Conservation (phyloP, 371 early-diverging fungal genomes). For the Umbelopsis sp. region DNA sequence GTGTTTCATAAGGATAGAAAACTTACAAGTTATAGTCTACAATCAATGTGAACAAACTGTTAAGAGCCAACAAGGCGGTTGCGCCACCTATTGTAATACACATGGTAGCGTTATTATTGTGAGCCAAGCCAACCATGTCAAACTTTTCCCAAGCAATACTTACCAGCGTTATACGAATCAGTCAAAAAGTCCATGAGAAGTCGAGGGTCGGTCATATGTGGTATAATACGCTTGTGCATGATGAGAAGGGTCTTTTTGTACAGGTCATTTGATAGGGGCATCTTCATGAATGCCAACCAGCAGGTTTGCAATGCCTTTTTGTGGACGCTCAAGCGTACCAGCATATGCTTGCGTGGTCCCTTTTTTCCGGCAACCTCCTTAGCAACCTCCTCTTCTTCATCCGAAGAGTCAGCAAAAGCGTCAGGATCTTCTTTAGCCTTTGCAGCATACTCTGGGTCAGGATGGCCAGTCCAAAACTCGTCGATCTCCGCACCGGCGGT, state of each 20-base stretch:
- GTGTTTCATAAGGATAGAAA: background rate
- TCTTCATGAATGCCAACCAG: constrained; percentile 80
- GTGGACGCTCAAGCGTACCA: constrained; percentile 52
- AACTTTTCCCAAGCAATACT: background rate
- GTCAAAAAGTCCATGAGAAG: constrained; percentile 91
- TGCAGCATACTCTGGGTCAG: constrained; percentile 38
- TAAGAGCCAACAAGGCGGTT: constrained; percentile 87
- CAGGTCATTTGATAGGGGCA: constrained; percentile 69
- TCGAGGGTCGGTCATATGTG: constrained; percentile 77
- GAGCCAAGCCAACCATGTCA: background rate
- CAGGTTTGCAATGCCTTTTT: constrained; percentile 69
- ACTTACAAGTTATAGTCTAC: constrained; percentile 86
- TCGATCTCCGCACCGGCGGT: constrained; percentile 63
- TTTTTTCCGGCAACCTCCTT: constrained; percentile 30
- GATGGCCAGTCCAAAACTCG: constrained; percentile 64
- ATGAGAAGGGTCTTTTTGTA: constrained; percentile 81
- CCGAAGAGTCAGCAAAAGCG: constrained; percentile 32
- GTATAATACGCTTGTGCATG: constrained; percentile 86
- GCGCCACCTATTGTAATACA: constrained; percentile 64
- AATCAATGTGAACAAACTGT: constrained; percentile 91
- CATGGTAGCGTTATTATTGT: background rate
- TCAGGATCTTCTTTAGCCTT: constrained; percentile 28
- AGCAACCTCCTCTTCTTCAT: constrained; percentile 48
- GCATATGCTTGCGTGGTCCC: constrained; percentile 36
- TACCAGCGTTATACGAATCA: constrained; percentile 82